These are phyloP conservation scores for Trametes versicolor DNA, from an alignment of 1,284 basidiomycete genomes.

Conservation along the genomic window DNA sequence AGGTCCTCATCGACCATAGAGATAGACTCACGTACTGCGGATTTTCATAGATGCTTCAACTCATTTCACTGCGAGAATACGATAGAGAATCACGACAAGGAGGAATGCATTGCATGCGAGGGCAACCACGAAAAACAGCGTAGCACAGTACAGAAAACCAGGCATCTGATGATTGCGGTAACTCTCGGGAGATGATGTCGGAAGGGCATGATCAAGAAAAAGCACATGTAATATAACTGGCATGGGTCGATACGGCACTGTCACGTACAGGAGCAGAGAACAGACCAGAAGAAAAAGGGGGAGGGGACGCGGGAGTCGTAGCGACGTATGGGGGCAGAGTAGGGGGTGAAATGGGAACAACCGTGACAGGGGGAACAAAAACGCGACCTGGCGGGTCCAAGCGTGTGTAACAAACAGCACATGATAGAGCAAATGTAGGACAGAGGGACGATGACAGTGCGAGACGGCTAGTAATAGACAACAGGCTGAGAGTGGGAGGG, in stretches of 20 bases:
- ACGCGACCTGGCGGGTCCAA: slow-evolving; percentile 24
- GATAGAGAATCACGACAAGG: background rate
- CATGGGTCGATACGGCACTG: slow-evolving; percentile 28
- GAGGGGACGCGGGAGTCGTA: slow-evolving; percentile 8
- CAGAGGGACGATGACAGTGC: slow-evolving; percentile 32
- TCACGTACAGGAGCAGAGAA: slow-evolving; percentile 22
- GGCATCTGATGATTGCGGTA: slow-evolving; percentile 21
- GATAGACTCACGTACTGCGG: background rate
- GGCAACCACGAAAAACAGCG: slow-evolving; percentile 11
- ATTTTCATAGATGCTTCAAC: too few species aligned
- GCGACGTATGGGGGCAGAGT: slow-evolving; percentile 1
- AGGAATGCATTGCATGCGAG: slow-evolving; percentile 9
- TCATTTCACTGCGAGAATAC: too few species aligned
- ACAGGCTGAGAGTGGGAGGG: slow-evolving; percentile 51
- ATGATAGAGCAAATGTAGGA: slow-evolving; percentile 42
- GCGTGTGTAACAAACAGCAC: slow-evolving; percentile 34
- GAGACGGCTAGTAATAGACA: slow-evolving; percentile 62
- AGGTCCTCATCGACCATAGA: background rate
- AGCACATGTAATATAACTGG: slow-evolving; percentile 31
- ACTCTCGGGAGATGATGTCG: slow-evolving; percentile 6
- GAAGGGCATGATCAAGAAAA: slow-evolving; percentile 22
- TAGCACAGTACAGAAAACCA: slow-evolving; percentile 16
- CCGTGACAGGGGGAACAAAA: background rate
- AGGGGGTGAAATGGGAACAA: background rate
- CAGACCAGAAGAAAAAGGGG: slow-evolving; percentile 2